Evolutionary conservation across 495 filamentous ascomycete genomes (phyloP).

Genomic region (Sabuloglossum arenarium): DNA sequence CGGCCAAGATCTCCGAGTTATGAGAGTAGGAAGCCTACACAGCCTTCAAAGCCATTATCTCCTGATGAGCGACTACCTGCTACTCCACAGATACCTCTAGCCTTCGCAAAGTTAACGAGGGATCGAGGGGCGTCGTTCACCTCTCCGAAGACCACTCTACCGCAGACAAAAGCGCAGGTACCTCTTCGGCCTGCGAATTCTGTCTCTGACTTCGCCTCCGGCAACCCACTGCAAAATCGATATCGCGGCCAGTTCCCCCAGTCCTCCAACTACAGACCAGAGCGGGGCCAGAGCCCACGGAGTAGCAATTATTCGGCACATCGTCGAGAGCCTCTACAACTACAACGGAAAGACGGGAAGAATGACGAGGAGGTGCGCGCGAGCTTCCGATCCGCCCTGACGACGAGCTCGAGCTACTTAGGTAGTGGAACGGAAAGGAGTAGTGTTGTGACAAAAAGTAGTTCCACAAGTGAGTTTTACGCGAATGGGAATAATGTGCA

Average conservation of each 20-base stretch:
- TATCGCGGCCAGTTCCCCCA: background rate
- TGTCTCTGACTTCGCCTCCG: background rate
- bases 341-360: background rate
- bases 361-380: conserved; percentile 35
- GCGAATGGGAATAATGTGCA: conserved; percentile 24
- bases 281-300: background rate
- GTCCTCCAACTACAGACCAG: background rate
- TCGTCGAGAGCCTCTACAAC: background rate
- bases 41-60: background rate
- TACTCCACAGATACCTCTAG: background rate
- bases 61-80: background rate
- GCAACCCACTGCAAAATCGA: background rate
- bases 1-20: background rate
- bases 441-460: conserved; percentile 61
- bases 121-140: background rate
- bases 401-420: conserved; percentile 46
- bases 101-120: background rate
- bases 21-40: background rate
- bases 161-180: background rate
- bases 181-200: background rate
- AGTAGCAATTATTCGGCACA: background rate
- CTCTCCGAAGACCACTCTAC: background rate
- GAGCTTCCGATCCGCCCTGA: conserved; percentile 50
- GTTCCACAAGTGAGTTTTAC: conserved; percentile 47
- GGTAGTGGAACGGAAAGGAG: conserved; percentile 59